Evolutionary conservation across 345 rosid species (phyloP).

Genomic region (Odontarrhena argentea): DNA sequence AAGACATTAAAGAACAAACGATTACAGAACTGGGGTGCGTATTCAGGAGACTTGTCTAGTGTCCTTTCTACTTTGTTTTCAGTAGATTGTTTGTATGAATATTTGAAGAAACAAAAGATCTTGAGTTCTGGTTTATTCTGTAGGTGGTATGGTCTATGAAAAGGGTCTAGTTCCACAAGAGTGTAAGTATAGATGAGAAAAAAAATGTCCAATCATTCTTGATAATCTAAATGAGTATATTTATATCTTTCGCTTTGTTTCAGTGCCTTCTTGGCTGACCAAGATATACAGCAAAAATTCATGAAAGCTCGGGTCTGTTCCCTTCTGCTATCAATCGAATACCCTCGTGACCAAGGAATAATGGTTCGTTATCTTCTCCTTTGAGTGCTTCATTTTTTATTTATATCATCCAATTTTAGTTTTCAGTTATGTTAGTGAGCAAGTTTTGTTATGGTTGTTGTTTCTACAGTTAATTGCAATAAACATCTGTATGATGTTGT

Average conservation of each 20-base stretch:
- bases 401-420: too few species aligned
- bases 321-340: slow-evolving; percentile 84
- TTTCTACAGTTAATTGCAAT: slow-evolving; percentile 41
- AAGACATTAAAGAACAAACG: slow-evolving; percentile 81
- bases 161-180: slow-evolving; percentile 93
- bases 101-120: slow-evolving; percentile 3
- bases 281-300: slow-evolving; percentile 60
- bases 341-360: slow-evolving; percentile 82
- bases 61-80: neutral
- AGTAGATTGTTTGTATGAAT: neutral
- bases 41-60: neutral
- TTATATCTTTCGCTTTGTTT: slow-evolving; percentile 28
- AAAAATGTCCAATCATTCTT: neutral
- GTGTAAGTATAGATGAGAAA: slow-evolving; percentile 48
- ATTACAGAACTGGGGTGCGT: slow-evolving; percentile 87
- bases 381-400: neutral
- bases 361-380: slow-evolving; percentile 53
- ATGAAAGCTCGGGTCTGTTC: slow-evolving; percentile 64
- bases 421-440: neutral
- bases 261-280: slow-evolving; percentile 80
- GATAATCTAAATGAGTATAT: neutral
- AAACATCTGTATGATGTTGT: too few species aligned
- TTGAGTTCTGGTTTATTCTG: slow-evolving; percentile 19
- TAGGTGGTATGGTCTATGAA: slow-evolving; percentile 96
- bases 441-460: slow-evolving; percentile 31